Evolutionary conservation across 305 asterid species (phyloP).

Genomic region (Fraxinus xanthoxyloides): DNA sequence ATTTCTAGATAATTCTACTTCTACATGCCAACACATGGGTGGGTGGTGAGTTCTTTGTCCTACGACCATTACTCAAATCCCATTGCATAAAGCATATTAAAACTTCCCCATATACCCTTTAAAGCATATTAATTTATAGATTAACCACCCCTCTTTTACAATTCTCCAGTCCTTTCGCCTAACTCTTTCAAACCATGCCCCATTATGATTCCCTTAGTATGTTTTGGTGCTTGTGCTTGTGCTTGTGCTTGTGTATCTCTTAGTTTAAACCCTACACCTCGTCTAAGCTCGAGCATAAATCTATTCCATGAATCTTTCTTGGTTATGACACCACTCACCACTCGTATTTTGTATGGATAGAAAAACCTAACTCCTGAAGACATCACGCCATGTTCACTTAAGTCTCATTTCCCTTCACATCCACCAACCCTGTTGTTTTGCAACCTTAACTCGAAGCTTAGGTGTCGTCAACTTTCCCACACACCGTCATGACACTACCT

Average conservation of each 20-base stretch:
- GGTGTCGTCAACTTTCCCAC: no score
- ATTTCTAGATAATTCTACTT: no score
- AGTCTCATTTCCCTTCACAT: no score
- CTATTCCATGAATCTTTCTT: not conserved
- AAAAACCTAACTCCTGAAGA: no score
- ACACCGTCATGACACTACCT: no score
- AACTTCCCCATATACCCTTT: not conserved
- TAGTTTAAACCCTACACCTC: not conserved
- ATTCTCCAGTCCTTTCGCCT: not conserved
- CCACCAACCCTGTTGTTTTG: no score
- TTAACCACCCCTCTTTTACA: not conserved
- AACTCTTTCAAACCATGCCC: not conserved
- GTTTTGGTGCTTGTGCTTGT: no score
- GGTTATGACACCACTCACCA: not conserved
- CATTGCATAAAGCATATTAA: not conserved
- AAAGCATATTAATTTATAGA: not conserved
- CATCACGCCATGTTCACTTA: no score
- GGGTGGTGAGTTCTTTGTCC: not conserved
- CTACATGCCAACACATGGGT: not conserved
- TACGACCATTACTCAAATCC: not conserved
- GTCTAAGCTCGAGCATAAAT: not conserved
- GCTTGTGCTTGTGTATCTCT: not conserved
- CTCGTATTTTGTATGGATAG: no score
- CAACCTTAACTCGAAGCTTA: no score
- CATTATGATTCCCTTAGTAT: not conserved